A percentile compares a stretch with the other conserved stretches of the same genome.
These are phyloP conservation scores for Metarhizium robertsii DNA, from an alignment of 2,329 filamentous ascomycete genomes.

Conservation along the genomic window DNA sequence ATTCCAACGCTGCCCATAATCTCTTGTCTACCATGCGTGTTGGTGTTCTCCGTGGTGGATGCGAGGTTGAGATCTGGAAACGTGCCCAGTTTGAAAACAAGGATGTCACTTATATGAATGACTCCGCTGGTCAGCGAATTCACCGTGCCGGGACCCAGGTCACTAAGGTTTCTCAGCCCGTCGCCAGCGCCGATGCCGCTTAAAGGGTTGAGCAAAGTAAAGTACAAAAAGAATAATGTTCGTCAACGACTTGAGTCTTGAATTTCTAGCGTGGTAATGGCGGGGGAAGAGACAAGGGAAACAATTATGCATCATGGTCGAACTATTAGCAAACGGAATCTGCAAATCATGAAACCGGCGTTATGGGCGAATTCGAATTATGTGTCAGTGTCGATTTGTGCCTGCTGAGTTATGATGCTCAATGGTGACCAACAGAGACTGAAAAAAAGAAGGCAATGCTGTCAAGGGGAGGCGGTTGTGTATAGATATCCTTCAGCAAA, in stretches of 20 bases:
- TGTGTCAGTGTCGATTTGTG: not conserved
- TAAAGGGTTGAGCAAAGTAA: slow-evolving; percentile 26
- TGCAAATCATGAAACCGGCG: slow-evolving; percentile 4
- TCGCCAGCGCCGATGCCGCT: slow-evolving; percentile 76
- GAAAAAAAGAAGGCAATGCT: not conserved
- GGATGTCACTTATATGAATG: slow-evolving; percentile 70
- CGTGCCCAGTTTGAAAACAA: slow-evolving; percentile 76
- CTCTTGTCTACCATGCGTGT: slow-evolving; percentile 80
- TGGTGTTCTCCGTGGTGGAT: slow-evolving; percentile 76
- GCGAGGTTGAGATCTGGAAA: slow-evolving; percentile 92
- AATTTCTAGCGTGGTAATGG: not conserved
- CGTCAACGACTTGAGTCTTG: not conserved
- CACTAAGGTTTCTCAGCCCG: slow-evolving; percentile 72
- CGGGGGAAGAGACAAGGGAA: not conserved
- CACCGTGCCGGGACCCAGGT: slow-evolving; percentile 78
- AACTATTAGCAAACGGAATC: not conserved
- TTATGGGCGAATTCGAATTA: slow-evolving; percentile 2
- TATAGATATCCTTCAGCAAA: not conserved
- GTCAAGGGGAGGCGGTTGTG: not conserved
- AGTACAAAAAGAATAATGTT: not conserved
- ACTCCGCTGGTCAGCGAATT: slow-evolving; percentile 71
- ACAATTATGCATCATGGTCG: not conserved
- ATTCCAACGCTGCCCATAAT: slow-evolving; percentile 87
- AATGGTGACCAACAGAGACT: not conserved
- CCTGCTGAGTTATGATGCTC: not conserved